Evolutionary conservation across 2,329 filamentous ascomycete genomes (phyloP), one percentile per base, ranked within the genome.

Genomic region (Clarireedia hainanense): DNA sequence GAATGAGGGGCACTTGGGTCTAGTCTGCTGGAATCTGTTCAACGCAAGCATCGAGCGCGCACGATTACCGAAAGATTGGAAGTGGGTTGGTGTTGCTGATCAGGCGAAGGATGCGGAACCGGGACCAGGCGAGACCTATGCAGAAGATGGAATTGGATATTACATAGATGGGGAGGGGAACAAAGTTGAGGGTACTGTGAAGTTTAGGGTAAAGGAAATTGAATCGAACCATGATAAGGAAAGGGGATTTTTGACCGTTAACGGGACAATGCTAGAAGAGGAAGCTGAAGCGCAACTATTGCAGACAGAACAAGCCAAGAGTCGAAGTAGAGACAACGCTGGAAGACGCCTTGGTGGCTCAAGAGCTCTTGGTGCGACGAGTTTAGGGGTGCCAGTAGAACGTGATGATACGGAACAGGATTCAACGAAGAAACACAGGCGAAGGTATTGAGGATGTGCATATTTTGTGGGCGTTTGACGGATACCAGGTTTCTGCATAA

Each of bases 21-120:
- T 96, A 2, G 83, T 95, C 10, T 94, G 90, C 70, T 91, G 90
- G 73, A 92, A 92, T 70, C 83, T 90, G 62, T 97, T 97, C 77
- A 95, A 94, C 63, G 89, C 92, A 1, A 89, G 86, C 45, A 88
- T 99, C 58, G 87, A 92, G 65, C 79, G 85, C 23, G 81, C 81
- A 58, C 79, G 89, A 37, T 75, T 99, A 15, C 94, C 94, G 0
- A 71, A 74, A 14, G 79, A 80, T 24, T 99, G 92, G 94, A 83
- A 76, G 59, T 97, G 90, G 86, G 78, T 89, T 15, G 75, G 77
- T 54, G 76, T 79, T 48, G 70, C 73, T 56, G 66, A 68, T 15
- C 47, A 68, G 45, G 66, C 69, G 39, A 67, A 70, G 6, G 66
- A 63, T 5, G 63, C 67, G 5, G 66, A 67, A 24, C 68, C 69